phyloP scores from a whole-genome alignment of 2,329 filamentous ascomycete genomes.

The Aspergillaceae sp. region DNA sequence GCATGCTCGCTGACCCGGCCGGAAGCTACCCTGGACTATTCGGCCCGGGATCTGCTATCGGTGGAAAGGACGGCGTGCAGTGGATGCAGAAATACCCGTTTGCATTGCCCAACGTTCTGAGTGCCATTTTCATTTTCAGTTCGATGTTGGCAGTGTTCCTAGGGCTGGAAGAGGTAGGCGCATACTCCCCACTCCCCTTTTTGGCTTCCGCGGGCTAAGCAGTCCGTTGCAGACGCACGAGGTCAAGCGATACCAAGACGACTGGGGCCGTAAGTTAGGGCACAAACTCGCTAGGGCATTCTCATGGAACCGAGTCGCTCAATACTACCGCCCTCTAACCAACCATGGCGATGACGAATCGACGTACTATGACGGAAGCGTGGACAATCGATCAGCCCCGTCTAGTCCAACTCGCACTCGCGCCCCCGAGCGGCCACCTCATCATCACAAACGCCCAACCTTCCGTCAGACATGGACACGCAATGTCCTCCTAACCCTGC shows the following conservation, averaged over 20 bases:
- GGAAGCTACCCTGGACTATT: conserved; percentile 55
- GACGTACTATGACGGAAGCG: conserved; percentile 24
- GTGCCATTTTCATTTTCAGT: conserved; percentile 50
- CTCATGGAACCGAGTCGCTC: conserved; percentile 14
- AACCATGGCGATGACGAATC: conserved; percentile 21
- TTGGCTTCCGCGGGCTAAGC: neutral
- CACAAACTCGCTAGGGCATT: conserved; percentile 23
- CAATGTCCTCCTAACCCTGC: conserved; percentile 49
- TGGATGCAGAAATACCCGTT: conserved; percentile 62
- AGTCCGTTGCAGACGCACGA: conserved; percentile 25
- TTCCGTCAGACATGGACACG: conserved; percentile 46
- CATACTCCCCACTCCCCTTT: neutral
- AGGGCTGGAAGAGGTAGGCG: conserved; percentile 55
- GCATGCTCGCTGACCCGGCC: conserved; percentile 59
- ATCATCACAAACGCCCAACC: conserved; percentile 33
- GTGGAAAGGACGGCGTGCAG: conserved; percentile 48
- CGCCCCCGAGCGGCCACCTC: conserved; percentile 12
- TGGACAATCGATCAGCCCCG: conserved; percentile 17
- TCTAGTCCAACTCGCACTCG: conserved; percentile 18
- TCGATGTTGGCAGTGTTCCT: conserved; percentile 51
- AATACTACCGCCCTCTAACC: conserved; percentile 29
- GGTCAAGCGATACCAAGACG: conserved; percentile 28
- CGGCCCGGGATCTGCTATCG: conserved; percentile 49
- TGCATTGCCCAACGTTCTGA: conserved; percentile 60
- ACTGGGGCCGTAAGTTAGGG: conserved; percentile 35